phyloP scores from a whole-genome alignment of 257 asterid species.

The Capsicum pubescens region DNA sequence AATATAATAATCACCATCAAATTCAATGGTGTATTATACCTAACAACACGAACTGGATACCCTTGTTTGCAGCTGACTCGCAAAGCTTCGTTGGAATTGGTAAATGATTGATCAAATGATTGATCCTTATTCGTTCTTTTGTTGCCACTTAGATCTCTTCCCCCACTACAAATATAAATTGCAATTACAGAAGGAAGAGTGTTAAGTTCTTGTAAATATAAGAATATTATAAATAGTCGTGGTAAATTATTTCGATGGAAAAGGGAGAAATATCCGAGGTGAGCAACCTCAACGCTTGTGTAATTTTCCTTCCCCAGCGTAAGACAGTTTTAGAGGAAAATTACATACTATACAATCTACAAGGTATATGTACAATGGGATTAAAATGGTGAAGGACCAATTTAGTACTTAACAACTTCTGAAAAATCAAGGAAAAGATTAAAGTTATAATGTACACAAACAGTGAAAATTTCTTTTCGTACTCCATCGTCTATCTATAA shows the following conservation, averaged over 20 bases:
- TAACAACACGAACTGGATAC: slow-evolving; percentile 85
- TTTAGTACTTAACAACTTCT: neutral
- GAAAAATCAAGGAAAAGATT: neutral
- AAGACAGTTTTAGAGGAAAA: neutral
- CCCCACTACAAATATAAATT: slow-evolving; percentile 61
- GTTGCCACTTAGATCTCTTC: slow-evolving; percentile 79
- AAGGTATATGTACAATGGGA: neutral
- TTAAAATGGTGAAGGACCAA: neutral
- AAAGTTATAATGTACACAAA: neutral
- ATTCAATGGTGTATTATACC: slow-evolving; percentile 46
- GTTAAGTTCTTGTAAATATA: neutral
- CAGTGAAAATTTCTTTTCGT: neutral
- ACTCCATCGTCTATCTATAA: neutral
- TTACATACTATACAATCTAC: neutral
- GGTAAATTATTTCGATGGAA: neutral
- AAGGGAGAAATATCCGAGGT: neutral
- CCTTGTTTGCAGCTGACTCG: slow-evolving; percentile 81
- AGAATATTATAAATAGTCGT: neutral
- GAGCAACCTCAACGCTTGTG: neutral
- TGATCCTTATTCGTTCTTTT: slow-evolving; percentile 79
- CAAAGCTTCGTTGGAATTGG: slow-evolving; percentile 61
- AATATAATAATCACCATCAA: neutral
- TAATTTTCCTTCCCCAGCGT: neutral
- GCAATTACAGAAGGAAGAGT: neutral
- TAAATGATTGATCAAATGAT: slow-evolving; percentile 73